These are phyloP conservation scores for Orbilia quercus DNA, from an alignment of 2,329 filamentous ascomycete species.

Conservation along the genomic window DNA sequence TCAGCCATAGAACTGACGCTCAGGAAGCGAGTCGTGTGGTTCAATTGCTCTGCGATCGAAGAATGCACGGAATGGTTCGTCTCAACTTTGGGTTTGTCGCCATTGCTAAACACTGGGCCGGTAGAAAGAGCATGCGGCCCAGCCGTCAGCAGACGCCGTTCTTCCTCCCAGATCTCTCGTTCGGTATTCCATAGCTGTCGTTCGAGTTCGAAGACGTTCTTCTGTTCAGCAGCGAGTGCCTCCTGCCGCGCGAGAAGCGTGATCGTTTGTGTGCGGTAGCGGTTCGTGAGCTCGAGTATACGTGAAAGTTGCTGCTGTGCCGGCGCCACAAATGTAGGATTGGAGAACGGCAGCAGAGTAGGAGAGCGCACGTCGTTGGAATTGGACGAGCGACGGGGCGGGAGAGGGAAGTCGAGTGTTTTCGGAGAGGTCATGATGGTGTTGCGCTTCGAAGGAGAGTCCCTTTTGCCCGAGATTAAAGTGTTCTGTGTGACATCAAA, in stretches of 20 bases:
- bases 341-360: slow-evolving; percentile 16
- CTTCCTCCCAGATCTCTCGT: slow-evolving; percentile 53
- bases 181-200: slow-evolving; percentile 54
- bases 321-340: not conserved
- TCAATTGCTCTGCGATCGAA: slow-evolving; percentile 23
- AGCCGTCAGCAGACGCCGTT: slow-evolving; percentile 41
- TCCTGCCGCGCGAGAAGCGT: slow-evolving; percentile 47
- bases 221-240: slow-evolving; percentile 43
- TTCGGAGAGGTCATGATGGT: slow-evolving; percentile 45
- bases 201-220: slow-evolving; percentile 54
- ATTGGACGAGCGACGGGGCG: slow-evolving; percentile 41
- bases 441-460: not conserved
- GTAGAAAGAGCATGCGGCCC: not conserved
- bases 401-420: slow-evolving; percentile 52
- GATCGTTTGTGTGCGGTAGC: slow-evolving; percentile 53
- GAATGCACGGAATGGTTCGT: not conserved
- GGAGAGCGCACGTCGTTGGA: slow-evolving; percentile 46
- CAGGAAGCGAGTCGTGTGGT: slow-evolving; percentile 46
- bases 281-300: slow-evolving; percentile 54
- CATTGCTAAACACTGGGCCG: not conserved
- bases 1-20: slow-evolving; percentile 54
- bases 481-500: slow-evolving; percentile 41
- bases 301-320: slow-evolving; percentile 51
- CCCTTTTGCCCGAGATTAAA: not conserved
- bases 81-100: not conserved